Evolutionary conservation across 768 basidiomycete genomes (phyloP), one percentile per base, ranked within the genome.

Genomic region (Tylopilus vinaceipallidus): DNA sequence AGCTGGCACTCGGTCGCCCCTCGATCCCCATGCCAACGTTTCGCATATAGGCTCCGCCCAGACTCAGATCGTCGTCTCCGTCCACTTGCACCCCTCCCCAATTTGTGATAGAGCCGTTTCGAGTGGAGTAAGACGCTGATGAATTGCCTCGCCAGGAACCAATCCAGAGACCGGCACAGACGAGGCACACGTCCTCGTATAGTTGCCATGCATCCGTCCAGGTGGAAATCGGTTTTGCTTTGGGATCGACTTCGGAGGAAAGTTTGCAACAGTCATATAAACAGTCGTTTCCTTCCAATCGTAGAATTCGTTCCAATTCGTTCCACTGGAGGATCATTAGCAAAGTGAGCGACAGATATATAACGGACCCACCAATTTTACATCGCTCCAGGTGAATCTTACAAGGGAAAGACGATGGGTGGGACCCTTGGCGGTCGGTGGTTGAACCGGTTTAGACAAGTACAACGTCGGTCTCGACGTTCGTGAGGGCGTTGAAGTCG

Each of bases 161-260:
- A 59, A 84, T 78, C 88, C 88, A 91, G n/a, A 90, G 74, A 3
- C 86, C 82, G 0, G 88, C 90, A 59, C 90, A 91, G 38, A 90
- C 73, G 34, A 91, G 72, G 53, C 91, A 92, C 19, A 86, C 84
- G 52, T 92, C 91, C 67, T 93, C 90, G 58, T 92, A 93, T 12
- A 91, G 73, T 22, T 81, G 79, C 88, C 88, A 91, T 8, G 79
- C 78, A 53, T 91, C 90, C 13, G 81, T 76, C 86, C 86, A 89
- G 3, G 74, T 56, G 4, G 80, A 73, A 17, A 77, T 61, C 9
- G 72, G 51, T 47, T 73, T 77, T 11, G 69, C 64, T 59, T 71
- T 76, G 5, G 58, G 40, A 23, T 66, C 62, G 14, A 63, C 34
- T 27, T 66, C 62, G 13, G 68, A 37, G 16, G 63, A 59, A 44